A percentile compares a stretch with the other conserved stretches of the same genome.
phyloP scores from a whole-genome alignment of 1,139 yeast species.

The Meyerozyma carpophila region DNA sequence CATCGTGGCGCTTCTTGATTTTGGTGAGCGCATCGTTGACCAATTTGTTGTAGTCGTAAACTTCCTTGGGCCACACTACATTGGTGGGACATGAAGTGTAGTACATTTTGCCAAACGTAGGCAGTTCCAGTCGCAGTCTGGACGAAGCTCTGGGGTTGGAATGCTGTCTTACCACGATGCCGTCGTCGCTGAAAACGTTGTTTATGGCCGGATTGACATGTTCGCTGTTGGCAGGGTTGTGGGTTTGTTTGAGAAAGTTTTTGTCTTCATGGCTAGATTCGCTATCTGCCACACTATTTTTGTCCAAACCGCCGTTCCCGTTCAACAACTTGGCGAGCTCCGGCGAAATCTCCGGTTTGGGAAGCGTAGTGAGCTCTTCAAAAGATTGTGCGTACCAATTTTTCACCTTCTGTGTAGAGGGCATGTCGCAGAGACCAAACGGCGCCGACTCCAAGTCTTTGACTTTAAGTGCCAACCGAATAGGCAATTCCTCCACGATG shows the following conservation, averaged over 20 bases:
- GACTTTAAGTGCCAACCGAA: conserved; percentile 79
- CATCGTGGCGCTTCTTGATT: conserved; percentile 83
- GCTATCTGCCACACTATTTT: conserved; percentile 1
- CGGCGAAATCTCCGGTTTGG: conserved; percentile 42
- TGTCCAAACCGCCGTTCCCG: conserved; percentile 2
- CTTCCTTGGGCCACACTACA: conserved; percentile 67
- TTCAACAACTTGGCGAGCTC: conserved; percentile 33
- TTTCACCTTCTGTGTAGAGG: conserved; percentile 69
- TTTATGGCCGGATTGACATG: conserved; percentile 35
- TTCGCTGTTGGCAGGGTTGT: conserved; percentile 28
- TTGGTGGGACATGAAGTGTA: conserved; percentile 52
- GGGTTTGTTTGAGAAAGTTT: conserved; percentile 14
- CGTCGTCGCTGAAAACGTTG: conserved; percentile 49
- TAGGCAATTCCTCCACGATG: conserved; percentile 82
- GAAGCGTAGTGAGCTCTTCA: conserved; percentile 65
- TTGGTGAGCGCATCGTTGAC: conserved; percentile 64
- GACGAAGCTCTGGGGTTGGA: conserved; percentile 2
- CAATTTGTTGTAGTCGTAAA: conserved; percentile 61
- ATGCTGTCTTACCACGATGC: conserved; percentile 37
- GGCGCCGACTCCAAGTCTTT: conserved; percentile 82
- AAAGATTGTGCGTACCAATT: conserved; percentile 93
- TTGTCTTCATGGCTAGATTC: conserved; percentile 9
- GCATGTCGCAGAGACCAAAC: conserved; percentile 64
- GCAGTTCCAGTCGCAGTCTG: conserved; percentile 20
- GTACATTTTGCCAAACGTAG: conserved; percentile 51